Evolutionary conservation across 192 early-diverging fungal genomes (phyloP), one percentile per base, ranked within the genome.

Genomic region (Entomortierella parvispora): DNA sequence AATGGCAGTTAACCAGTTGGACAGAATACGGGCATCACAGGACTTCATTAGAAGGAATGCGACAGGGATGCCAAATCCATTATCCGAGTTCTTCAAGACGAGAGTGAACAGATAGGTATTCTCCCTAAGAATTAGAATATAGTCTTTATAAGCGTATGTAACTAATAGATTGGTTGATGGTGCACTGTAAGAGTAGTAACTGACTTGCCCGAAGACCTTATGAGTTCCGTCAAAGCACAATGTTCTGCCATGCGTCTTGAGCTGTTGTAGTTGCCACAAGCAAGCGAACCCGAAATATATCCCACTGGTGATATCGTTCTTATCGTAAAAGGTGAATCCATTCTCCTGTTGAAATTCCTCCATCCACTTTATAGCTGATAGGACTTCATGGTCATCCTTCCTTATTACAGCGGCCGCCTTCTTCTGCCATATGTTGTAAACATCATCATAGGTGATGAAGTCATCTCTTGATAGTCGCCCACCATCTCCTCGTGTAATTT

Each of bases 381-480:
- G 7, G 12, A 40, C 37, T 12, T 40, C 37, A 12, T 9, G 12
- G 7, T 40, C 37, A 40, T 64, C 61, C 48, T 71, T 71, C 22
- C 61, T 58, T 60, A 64, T 64, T 2, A 31, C 46, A 3, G n/a
- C 26, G 22, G 43, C 33, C 3, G 34, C 52, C 47, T 12, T 9
- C 12, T 40, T 40, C 63, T 45, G 11, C 10, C 5, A 37, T 71
- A 32, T 59, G 40, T 65, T 71, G 40, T 66, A 74, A 0, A 74
- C 71, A 40, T 74, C 63, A 23, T 74, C 71, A 42, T 58, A 71
- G 10, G 69, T 62, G 33, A 70, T 34, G 26, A 71, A 71, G 31
- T 65, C 37, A 26, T 74, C 71, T 17, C 54, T 9, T 7, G 69
- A 46, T 0, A 71, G n/a, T 2, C 45, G 46, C 51, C 32, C 15